A percentile compares a stretch with the other conserved stretches of the same genome.
These are phyloP conservation scores for Xylaria sp. DNA, from an alignment of 495 filamentous ascomycete species.

Conservation along the genomic window DNA sequence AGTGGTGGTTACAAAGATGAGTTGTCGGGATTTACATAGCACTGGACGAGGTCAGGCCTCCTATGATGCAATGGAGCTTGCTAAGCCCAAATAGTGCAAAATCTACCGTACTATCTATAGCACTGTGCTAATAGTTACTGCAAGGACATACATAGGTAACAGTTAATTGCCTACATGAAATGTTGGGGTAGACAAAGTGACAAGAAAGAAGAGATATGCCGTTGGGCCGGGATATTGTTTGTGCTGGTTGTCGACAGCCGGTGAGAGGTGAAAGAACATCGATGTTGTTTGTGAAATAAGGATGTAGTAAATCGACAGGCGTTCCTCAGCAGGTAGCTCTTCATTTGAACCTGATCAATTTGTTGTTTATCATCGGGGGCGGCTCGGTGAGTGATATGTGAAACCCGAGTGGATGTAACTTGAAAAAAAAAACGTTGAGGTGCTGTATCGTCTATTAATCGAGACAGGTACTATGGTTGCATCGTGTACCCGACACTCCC, in stretches of 20 bases:
- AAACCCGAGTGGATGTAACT: slow-evolving; percentile 22
- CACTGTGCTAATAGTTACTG: neutral
- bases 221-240: neutral
- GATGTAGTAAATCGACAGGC: neutral
- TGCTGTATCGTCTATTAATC: slow-evolving; percentile 11
- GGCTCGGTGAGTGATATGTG: slow-evolving; percentile 25
- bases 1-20: slow-evolving; percentile 8
- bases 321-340: neutral
- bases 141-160: neutral
- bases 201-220: neutral
- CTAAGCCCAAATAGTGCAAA: neutral
- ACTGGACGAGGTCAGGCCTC: neutral
- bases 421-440: neutral
- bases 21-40: slow-evolving; percentile 17
- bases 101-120: neutral
- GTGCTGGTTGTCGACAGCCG: neutral
- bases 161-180: neutral
- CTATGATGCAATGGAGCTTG: neutral
- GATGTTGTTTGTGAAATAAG: neutral
- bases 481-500: neutral
- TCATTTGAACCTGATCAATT: slow-evolving; percentile 11
- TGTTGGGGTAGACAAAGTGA: neutral
- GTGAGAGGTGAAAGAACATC: neutral
- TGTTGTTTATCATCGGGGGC: slow-evolving; percentile 16
- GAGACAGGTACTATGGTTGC: neutral